Evolutionary conservation across 768 basidiomycete species (phyloP), one percentile per base, ranked within the genome.

Genomic region (Pisolithus sp.): DNA sequence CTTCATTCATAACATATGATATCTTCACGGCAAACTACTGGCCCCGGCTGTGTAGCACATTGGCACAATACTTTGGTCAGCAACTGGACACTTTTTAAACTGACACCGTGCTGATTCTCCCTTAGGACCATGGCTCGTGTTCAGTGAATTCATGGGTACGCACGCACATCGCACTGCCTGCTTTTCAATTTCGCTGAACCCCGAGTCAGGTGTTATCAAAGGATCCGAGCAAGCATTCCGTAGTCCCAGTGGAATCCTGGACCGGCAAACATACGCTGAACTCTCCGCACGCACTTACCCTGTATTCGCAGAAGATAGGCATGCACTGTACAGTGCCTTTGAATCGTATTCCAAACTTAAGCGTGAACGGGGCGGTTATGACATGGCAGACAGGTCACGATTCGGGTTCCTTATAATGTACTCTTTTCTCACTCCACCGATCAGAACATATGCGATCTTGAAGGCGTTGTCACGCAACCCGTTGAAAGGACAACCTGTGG

Each of bases 131-230:
- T 67, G 76, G 1, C 63, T 80, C 15, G 79, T 82, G 1, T 85
- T 76, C 61, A 77, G 74, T 52, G 81, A 86, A 59, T 64, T 86
- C 30, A 70, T 85, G 49, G 82, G 82, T 77, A 54, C 30, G 68
- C 57, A 34, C 23, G n/a, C 17, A 8, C 12, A n/a, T 21, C n/a
- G 39, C 18, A 26, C 5, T 50, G 15, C 28, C 20, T 36, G 12
- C 13, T 42, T 24, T n/a, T 0, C 24, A 7, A 4, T 26, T 20
- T 28, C 13, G 44, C 28, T 36, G 18, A n/a, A 30, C 38, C 24
- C 26, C 21, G 28, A 34, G 21, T 28, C 46, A 51, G 82, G 82
- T 31, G 76, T 83, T 6, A 80, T 85, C 51, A 73, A 77, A 59
- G 84, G 84, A 13, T 82, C 83, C 0, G 81, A 84, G 59, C 63